Evolutionary conservation across 2,329 filamentous ascomycete species (phyloP).

Genomic region (Claviceps purpurea): DNA sequence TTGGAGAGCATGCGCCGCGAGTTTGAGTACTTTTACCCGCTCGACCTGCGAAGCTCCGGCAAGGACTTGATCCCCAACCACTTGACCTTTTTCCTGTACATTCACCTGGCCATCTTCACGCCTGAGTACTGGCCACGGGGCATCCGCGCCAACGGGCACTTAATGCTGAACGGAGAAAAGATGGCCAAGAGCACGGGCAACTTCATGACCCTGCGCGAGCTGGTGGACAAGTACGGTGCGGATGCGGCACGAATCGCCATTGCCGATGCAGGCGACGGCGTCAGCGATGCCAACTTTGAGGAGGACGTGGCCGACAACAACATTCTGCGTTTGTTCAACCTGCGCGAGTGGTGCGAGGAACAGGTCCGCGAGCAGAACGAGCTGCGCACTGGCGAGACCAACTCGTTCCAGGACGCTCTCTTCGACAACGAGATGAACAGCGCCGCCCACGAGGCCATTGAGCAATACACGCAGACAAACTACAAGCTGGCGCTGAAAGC

Average conservation of each 20-base stretch:
- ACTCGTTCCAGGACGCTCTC: conserved; percentile 71
- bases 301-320: conserved; percentile 87
- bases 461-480: conserved; percentile 66
- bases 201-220: conserved; percentile 81
- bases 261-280: conserved; percentile 86
- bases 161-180: conserved; percentile 93
- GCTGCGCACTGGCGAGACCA: conserved; percentile 63
- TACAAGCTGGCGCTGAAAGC: conserved; percentile 74
- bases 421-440: conserved; percentile 90
- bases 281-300: conserved; percentile 94
- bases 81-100: conserved; percentile 90
- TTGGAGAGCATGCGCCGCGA: conserved; percentile 75
- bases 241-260: conserved; percentile 85
- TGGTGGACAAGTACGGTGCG: conserved; percentile 84
- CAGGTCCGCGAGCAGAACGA: conserved; percentile 52
- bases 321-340: conserved; percentile 68
- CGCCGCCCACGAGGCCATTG: conserved; percentile 62
- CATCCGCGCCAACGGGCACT: conserved; percentile 80
- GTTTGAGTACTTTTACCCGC: conserved; percentile 94
- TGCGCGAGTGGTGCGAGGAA: conserved; percentile 89
- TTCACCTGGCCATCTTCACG: conserved; percentile 80
- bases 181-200: conserved; percentile 98
- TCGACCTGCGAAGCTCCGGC: conserved; percentile 77
- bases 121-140: conserved; percentile 78
- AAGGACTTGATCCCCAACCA: conserved; percentile 93